Conservation (phyloP, 2,329 filamentous ascomycete genomes). For the Monascus ruber region DNA sequence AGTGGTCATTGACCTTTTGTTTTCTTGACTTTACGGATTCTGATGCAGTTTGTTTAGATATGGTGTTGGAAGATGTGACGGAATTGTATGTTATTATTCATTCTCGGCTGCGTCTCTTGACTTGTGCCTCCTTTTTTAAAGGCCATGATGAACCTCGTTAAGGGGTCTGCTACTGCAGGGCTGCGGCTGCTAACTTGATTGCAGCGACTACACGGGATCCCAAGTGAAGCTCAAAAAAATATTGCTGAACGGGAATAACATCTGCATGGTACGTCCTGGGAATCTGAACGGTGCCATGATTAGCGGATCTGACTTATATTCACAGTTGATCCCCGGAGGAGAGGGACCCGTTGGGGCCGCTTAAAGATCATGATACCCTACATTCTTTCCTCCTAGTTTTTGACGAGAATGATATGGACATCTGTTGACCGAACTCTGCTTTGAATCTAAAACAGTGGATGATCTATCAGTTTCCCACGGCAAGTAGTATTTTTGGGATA, state of each 20-base stretch:
- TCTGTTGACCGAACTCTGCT: too few species aligned
- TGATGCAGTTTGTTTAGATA: conserved; percentile 50
- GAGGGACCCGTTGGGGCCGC: conserved; percentile 49
- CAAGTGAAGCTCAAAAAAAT: conserved; percentile 90
- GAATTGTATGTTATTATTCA: conserved; percentile 59
- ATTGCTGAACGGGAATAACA: conserved; percentile 92
- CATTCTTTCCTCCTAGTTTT: too few species aligned
- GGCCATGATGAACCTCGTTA: background rate
- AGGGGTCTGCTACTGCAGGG: background rate
- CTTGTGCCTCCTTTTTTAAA: background rate
- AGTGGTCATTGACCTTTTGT: conserved; percentile 37
- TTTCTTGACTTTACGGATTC: conserved; percentile 2
- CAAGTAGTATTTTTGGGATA: too few species aligned
- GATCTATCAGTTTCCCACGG: too few species aligned
- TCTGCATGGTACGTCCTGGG: conserved; percentile 73
- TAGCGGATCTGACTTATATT: too few species aligned
- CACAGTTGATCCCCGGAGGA: conserved; percentile 64
- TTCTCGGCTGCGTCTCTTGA: background rate
- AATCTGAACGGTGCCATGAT: too few species aligned
- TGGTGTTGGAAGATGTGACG: conserved; percentile 94
- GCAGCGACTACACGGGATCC: conserved; percentile 78
- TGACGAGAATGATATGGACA: too few species aligned
- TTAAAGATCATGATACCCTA: conserved; percentile 4
- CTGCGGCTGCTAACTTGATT: conserved; percentile 6
- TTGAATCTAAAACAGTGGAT: too few species aligned